Conservation (phyloP, 768 basidiomycete species). For the Myochromella boudieri region DNA sequence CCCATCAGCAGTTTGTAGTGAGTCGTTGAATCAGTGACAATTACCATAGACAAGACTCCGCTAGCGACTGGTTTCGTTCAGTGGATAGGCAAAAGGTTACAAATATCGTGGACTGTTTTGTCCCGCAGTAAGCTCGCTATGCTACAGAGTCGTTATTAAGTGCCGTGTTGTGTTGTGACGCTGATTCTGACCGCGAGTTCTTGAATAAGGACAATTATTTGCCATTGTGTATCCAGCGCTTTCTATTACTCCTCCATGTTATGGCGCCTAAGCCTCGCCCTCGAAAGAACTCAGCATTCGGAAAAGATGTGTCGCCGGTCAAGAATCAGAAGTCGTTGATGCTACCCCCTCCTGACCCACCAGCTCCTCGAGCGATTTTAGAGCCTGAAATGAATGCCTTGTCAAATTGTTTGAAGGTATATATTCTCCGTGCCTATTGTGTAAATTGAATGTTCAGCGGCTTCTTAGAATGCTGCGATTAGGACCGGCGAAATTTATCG, state of each 20-base stretch:
- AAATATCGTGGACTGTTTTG: too few species aligned
- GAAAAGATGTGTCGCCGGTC: conserved; percentile 21
- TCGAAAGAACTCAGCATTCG: conserved; percentile 26
- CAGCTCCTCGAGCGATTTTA: conserved; percentile 41
- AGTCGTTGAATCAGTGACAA: too few species aligned
- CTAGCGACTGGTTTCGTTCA: too few species aligned
- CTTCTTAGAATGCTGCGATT: conserved; percentile 54
- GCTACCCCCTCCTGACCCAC: conserved; percentile 54
- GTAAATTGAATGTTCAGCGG: conserved; percentile 4
- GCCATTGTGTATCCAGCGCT: too few species aligned
- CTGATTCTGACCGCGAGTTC: too few species aligned
- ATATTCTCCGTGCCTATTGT: conserved; percentile 4
- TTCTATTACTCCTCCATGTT: background rate
- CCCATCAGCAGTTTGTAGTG: too few species aligned
- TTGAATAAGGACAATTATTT: too few species aligned
- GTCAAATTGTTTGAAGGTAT: conserved; percentile 56
- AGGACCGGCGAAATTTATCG: conserved; percentile 71
- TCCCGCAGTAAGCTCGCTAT: too few species aligned
- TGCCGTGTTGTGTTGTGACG: too few species aligned
- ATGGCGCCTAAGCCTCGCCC: conserved; percentile 49
- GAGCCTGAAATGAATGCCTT: conserved; percentile 68
- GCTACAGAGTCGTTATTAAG: too few species aligned
- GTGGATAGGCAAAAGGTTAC: too few species aligned
- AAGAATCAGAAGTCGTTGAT: conserved; percentile 39
- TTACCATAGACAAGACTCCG: too few species aligned